Evolutionary conservation across 2,329 filamentous ascomycete species (phyloP), one percentile per base, ranked within the genome.

Genomic region (Colletotrichum cuscutae): DNA sequence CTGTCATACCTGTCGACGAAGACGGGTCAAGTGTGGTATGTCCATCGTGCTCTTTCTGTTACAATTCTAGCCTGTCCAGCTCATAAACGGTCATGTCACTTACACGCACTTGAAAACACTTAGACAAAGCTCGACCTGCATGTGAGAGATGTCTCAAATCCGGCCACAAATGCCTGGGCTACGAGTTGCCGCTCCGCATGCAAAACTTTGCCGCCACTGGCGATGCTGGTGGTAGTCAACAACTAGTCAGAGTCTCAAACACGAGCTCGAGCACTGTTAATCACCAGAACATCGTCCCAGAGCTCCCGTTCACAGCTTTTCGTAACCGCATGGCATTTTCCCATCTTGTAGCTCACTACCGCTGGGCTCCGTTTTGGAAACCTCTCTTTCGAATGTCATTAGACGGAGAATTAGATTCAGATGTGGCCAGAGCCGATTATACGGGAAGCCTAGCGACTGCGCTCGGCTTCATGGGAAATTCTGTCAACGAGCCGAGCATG

Each of bases 341-440:
- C 1, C 58, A 72, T 8, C 32, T 68, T 6, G 4, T 72, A 5
- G 15, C 65, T 5, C 62, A 69, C 13, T 72, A 72, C n/a, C 49
- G 58, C 6, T 72, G 65, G 69, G 65, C 65, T 3, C 65, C 57
- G 12, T 72, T 72, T 26, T 72, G 69, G 69, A 62, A 59, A 30
- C 65, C 69, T 12, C 22, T 72, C 11, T 37, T 72, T 9, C 65
- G 58, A 0, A 63, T 26, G 35, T 49, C 26, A 1, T 22, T 64
- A 28, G 22, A 22, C 2, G 69, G 26, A 22, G n/a, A 46, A n/a
- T n/a, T 30, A 13, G 26, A 30, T 13, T 26, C 69, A 15, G 46
- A 56, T 4, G 63, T 35, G 13, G 56, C 53, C 24, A 70, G 32
- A 28, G 63, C 58, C 5, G 64, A 68, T 2, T 72, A 72, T 2